These are phyloP conservation scores for Encephalitozoon hellem DNA, from an alignment of 371 early-diverging fungal species.

Conservation along the genomic window DNA sequence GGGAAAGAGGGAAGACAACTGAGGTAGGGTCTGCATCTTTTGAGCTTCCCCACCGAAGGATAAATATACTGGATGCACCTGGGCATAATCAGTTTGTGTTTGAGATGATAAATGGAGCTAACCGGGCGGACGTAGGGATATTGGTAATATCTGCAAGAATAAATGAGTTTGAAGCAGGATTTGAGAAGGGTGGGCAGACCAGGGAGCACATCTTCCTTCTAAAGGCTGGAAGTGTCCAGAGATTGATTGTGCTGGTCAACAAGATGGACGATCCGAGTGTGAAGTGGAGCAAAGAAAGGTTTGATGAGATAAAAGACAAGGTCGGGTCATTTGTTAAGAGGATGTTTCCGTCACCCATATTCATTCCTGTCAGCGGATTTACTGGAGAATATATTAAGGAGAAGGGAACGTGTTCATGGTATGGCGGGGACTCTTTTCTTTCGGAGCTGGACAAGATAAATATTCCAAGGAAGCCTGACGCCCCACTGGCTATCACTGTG, in stretches of 20 bases:
- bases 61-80: constrained; percentile 68
- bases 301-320: constrained; percentile 45
- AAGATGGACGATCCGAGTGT: constrained; percentile 60
- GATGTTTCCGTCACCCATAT: constrained; percentile 33
- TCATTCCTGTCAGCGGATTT: constrained; percentile 61
- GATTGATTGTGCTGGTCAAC: constrained; percentile 58
- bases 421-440: constrained; percentile 57
- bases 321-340: constrained; percentile 29
- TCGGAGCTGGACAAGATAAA: constrained; percentile 46
- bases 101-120: constrained; percentile 93
- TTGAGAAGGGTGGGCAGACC: constrained; percentile 91
- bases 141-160: constrained; percentile 83
- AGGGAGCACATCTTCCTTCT: constrained; percentile 96
- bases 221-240: constrained; percentile 50
- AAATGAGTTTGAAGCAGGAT: constrained; percentile 97
- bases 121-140: constrained; percentile 74
- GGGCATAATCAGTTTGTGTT: constrained; percentile 97
- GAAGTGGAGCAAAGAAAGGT: constrained; percentile 51
- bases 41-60: constrained; percentile 75
- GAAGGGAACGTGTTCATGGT: constrained; percentile 35
- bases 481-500: constrained; percentile 25
- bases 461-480: constrained; percentile 15
- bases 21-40: constrained; percentile 70
- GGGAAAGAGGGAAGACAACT: constrained; percentile 65
- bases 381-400: constrained; percentile 53